phyloP scores from a whole-genome alignment of 2,329 filamentous ascomycete genomes.

The Teratosphaeria viscida region DNA sequence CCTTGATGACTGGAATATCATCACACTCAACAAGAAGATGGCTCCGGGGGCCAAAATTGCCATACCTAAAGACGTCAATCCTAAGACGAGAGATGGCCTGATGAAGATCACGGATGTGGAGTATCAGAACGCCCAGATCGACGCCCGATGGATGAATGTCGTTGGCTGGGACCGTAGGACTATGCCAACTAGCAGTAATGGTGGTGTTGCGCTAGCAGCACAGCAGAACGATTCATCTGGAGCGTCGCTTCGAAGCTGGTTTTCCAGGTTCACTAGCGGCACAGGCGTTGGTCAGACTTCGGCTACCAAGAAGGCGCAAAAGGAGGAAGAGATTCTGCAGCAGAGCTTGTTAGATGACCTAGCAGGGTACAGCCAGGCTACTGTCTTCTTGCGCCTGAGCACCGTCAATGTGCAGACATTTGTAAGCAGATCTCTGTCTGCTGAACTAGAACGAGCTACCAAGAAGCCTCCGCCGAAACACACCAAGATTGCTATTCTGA shows the following conservation, averaged over 20 bases:
- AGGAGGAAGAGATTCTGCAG: conserved; percentile 53
- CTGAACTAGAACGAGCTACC: conserved; percentile 86
- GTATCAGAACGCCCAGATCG: conserved; percentile 80
- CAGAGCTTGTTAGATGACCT: conserved; percentile 60
- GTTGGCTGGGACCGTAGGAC: conserved; percentile 66
- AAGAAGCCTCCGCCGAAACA: conserved; percentile 91
- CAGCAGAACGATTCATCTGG: conserved; percentile 11
- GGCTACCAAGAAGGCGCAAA: conserved; percentile 47
- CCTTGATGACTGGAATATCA: conserved; percentile 75
- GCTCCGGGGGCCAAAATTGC: conserved; percentile 63
- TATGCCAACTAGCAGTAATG: conserved; percentile 5
- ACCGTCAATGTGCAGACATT: conserved; percentile 73
- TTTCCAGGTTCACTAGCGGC: conserved; percentile 50
- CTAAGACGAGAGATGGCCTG: conserved; percentile 71
- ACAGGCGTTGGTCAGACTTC: conserved; percentile 37
- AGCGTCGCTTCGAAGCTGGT: conserved; percentile 57
- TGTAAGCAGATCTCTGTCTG: conserved; percentile 60
- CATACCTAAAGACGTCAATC: conserved; percentile 70
- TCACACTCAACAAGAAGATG: conserved; percentile 72
- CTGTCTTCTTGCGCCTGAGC: conserved; percentile 80
- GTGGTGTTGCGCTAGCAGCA: conserved; percentile 38
- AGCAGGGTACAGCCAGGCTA: conserved; percentile 58
- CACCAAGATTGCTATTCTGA: conserved; percentile 77
- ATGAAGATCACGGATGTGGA: conserved; percentile 80
- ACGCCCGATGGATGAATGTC: conserved; percentile 78